Evolutionary conservation across 805 yeast genomes (phyloP).

Genomic region (Alloascoidea hylecoeti): DNA sequence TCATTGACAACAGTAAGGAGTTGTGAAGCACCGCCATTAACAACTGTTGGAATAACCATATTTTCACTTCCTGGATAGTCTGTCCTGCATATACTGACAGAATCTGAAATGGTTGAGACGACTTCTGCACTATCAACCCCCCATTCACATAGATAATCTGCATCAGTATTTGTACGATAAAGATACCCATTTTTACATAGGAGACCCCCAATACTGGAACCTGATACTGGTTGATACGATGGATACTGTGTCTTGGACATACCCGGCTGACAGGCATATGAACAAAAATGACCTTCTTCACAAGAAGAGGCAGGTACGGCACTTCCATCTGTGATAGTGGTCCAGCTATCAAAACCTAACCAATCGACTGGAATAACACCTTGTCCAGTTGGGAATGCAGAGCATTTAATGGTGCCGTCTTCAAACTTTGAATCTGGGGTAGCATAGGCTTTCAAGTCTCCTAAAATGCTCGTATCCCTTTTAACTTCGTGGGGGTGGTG

Average conservation of each 20-base stretch:
- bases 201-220: constrained; percentile 91
- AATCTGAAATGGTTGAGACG: constrained; percentile 43
- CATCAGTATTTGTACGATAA: constrained; percentile 61
- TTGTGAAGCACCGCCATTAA: constrained; percentile 47
- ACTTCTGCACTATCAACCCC: constrained; percentile 61
- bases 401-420: constrained; percentile 62
- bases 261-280: constrained; percentile 97
- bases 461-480: too few species aligned
- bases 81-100: constrained; percentile 90
- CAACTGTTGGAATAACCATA: constrained; percentile 90
- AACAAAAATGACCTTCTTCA: constrained; percentile 85
- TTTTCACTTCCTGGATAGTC: constrained; percentile 99
- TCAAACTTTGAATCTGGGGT: constrained; percentile 47
- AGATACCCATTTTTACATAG: constrained; percentile 73
- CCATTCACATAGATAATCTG: constrained; percentile 74
- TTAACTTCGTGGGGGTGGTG: too few species aligned
- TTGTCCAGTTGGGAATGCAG: constrained; percentile 61
- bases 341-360: constrained; percentile 72
- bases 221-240: constrained; percentile 66
- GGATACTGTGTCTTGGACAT: constrained; percentile 99
- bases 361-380: constrained; percentile 69
- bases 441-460: constrained; percentile 44
- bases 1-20: constrained; percentile 73
- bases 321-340: constrained; percentile 64
- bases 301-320: constrained; percentile 51